phyloP scores from a whole-genome alignment of 2,329 filamentous ascomycete genomes.

The Dactylellina cionopaga region DNA sequence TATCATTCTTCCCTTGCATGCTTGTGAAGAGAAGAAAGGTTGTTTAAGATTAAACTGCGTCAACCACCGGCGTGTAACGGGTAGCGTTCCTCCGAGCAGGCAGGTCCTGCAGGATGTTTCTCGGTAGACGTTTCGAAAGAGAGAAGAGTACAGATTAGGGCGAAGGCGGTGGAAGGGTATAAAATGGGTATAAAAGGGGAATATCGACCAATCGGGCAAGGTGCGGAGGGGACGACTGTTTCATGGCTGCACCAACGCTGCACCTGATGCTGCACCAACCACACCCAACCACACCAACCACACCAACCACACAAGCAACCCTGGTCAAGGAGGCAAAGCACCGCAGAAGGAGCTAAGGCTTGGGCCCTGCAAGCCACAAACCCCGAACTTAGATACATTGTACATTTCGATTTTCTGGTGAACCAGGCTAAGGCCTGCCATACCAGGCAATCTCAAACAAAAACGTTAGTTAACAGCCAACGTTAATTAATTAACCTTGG shows the following conservation, averaged over 20 bases:
- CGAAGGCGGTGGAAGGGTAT: slow-evolving; percentile 2
- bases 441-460: slow-evolving; percentile 40
- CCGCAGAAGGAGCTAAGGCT: slow-evolving; percentile 9
- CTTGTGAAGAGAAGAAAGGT: background rate
- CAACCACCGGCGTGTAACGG: slow-evolving; percentile 16
- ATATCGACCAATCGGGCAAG: slow-evolving; percentile 1
- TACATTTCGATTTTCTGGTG: no score
- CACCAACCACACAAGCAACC: no score
- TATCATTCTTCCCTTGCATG: no score
- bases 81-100: slow-evolving; percentile 1
- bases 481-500: slow-evolving; percentile 6
- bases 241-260: slow-evolving; percentile 9
- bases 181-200: background rate
- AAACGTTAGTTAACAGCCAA: no score
- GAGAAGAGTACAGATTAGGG: no score
- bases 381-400: no score
- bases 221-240: slow-evolving; percentile 6
- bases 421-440: slow-evolving; percentile 47
- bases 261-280: slow-evolving; percentile 31
- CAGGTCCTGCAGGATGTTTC: slow-evolving; percentile 18
- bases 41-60: slow-evolving; percentile 22
- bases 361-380: slow-evolving; percentile 43
- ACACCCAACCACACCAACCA: slow-evolving; percentile 1
- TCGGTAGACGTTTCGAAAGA: slow-evolving; percentile 35
- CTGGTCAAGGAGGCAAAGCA: slow-evolving; percentile 28